Conservation (phyloP, 345 rosid species). For the Arabidopsis suecica region DNA sequence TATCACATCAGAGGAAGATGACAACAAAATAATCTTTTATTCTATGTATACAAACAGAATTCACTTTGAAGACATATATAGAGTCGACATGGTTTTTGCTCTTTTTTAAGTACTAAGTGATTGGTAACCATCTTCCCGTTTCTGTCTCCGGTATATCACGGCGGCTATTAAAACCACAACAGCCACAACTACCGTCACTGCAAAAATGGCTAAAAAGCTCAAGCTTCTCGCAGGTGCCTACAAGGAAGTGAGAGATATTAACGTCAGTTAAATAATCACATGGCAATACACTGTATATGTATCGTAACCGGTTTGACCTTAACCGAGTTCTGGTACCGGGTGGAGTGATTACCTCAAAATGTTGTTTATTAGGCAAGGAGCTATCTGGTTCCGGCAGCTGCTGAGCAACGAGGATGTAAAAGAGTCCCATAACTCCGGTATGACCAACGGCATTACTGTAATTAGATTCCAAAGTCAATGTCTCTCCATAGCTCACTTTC, state of each 20-base stretch:
- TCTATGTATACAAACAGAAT: not conserved
- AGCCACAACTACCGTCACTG: constrained; percentile 40
- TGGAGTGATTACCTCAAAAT: constrained; percentile 46
- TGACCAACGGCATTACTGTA: constrained; percentile 60
- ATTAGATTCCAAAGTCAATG: constrained; percentile 64
- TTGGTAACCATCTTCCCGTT: constrained; percentile 52
- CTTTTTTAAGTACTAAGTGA: constrained; percentile 44
- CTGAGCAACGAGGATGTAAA: constrained; percentile 71
- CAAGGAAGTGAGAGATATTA: constrained; percentile 4
- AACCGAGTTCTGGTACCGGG: not conserved
- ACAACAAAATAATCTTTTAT: not conserved
- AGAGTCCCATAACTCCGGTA: constrained; percentile 89
- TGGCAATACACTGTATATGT: not conserved
- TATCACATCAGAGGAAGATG: constrained; percentile 1
- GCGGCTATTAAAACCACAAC: constrained; percentile 41
- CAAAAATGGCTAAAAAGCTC: constrained; percentile 12
- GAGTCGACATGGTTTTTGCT: constrained; percentile 13
- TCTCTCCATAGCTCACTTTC: constrained; percentile 65
- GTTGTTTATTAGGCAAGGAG: constrained; percentile 4
- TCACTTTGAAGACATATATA: constrained; percentile 6
- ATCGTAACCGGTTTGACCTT: not conserved
- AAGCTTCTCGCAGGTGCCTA: constrained; percentile 31
- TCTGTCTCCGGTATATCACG: constrained; percentile 41
- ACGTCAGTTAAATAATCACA: not conserved
- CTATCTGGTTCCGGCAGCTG: constrained; percentile 45